Evolutionary conservation across 2,329 filamentous ascomycete genomes (phyloP), one percentile per base, ranked within the genome.

Genomic region (Colletotrichum siamense): DNA sequence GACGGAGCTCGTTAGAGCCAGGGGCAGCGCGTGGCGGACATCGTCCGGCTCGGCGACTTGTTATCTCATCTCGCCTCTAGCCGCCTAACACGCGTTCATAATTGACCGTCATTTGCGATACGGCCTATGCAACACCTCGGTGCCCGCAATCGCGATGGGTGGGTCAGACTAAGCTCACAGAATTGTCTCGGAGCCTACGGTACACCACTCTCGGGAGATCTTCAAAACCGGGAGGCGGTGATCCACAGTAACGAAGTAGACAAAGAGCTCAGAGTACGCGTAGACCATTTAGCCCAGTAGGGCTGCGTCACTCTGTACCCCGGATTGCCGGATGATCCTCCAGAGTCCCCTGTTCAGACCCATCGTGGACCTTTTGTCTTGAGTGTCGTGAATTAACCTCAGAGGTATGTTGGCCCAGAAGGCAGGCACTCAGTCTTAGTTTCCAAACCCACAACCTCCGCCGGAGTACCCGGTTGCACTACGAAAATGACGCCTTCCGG

Each of bases 401-500:
- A 52, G n/a, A 6, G 1, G 2, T 13, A 22, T 52, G 10, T 22
- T 52, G n/a, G n/a, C 4, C 10, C n/a, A 5, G 44, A 22, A 52
- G 44, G 4, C n/a, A 52, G 44, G 12, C 2, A 24, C 6, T 52
- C n/a, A 7, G n/a, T 3, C 12, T 4, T 22, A 2, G 10, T 22
- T 22, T 22, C 44, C 1, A 22, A 10, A 22, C n/a, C n/a, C n/a
- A 13, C 6, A 13, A 5, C 7, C n/a, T n/a, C 2, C 10, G 3
- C 4, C 10, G 12, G 44, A 52, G 3, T 10, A 44, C 0, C 8
- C 39, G 18, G 9, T 10, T n/a, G 5, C 16, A 44, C 39, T n/a
- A 5, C 39, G 39, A 39, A 9, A 39, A 39, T n/a, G 8, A 44
- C 39, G 18, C 39, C 18, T 44, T 9, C 18, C 39, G 18, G 39